Conservation (phyloP, 2,329 filamentous ascomycete genomes). For the Neoarthrinium moseri region DNA sequence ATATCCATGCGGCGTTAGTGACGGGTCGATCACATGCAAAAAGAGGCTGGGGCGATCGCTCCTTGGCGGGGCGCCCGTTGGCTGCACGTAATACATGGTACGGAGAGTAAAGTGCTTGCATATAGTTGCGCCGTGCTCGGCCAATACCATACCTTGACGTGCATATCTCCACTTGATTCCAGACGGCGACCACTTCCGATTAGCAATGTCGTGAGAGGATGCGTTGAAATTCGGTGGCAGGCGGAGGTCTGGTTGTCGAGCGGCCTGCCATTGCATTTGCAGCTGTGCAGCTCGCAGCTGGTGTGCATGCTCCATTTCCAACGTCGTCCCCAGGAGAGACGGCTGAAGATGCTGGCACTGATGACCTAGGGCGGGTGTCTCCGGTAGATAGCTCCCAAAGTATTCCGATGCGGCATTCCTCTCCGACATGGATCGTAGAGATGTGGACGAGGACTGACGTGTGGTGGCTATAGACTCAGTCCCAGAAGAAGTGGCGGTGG, state of each 20-base stretch:
- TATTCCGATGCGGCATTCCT: neutral
- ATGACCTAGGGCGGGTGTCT: too few species aligned
- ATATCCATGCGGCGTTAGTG: neutral
- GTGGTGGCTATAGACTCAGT: neutral
- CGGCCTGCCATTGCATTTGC: neutral
- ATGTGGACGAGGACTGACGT: neutral
- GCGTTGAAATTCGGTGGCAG: slow-evolving; percentile 4
- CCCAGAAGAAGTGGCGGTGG: neutral
- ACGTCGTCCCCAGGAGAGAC: too few species aligned
- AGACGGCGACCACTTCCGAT: slow-evolving; percentile 10
- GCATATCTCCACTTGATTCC: slow-evolving; percentile 15
- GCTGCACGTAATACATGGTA: too few species aligned
- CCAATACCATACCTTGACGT: slow-evolving; percentile 12
- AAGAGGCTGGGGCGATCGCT: neutral
- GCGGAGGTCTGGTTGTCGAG: neutral
- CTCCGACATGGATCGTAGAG: neutral
- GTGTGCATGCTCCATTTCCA: neutral
- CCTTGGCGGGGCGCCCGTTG: too few species aligned
- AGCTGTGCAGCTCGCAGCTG: neutral
- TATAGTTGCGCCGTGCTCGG: too few species aligned
- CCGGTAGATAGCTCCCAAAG: neutral
- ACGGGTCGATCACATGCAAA: slow-evolving; percentile 2
- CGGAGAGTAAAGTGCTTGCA: neutral
- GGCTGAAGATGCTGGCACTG: too few species aligned
- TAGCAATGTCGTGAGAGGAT: slow-evolving; percentile 2